Percentiles rank a stretch among this genome's conserved stretches.
Conservation (phyloP, 176 grass and related monocot genomes). For the Tillandsia fasciculata region DNA sequence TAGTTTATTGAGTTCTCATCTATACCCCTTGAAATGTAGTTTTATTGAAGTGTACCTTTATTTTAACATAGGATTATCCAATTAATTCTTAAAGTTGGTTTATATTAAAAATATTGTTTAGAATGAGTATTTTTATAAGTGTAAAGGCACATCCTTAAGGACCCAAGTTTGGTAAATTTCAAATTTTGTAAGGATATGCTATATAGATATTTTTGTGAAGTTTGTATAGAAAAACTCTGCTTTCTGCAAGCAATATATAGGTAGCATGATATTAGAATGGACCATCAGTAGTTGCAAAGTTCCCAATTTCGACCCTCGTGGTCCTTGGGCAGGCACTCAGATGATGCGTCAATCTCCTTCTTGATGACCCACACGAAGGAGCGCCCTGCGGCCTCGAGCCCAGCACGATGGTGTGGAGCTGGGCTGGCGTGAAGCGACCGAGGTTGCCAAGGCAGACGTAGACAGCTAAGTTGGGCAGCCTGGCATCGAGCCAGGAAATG, state of each 20-base stretch:
- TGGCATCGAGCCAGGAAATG: neutral
- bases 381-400: neutral
- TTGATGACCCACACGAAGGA: slow-evolving; percentile 11
- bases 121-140: too few species aligned
- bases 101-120: too few species aligned
- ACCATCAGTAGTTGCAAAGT: slow-evolving; percentile 61
- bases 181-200: too few species aligned
- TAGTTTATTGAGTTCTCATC: too few species aligned
- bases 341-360: neutral
- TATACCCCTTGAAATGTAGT: too few species aligned
- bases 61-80: too few species aligned
- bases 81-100: too few species aligned
- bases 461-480: neutral
- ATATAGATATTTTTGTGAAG: too few species aligned
- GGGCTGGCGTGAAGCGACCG: neutral
- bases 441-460: slow-evolving; percentile 1
- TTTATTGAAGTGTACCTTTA: too few species aligned
- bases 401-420: neutral
- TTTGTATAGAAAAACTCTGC: too few species aligned
- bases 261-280: slow-evolving; percentile 18
- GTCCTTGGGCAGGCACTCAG: neutral
- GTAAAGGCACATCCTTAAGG: too few species aligned
- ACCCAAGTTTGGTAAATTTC: too few species aligned
- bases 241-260: slow-evolving; percentile 13
- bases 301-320: slow-evolving; percentile 40